Conservation (phyloP, 306 rosid genomes). For the Malus fusca region DNA sequence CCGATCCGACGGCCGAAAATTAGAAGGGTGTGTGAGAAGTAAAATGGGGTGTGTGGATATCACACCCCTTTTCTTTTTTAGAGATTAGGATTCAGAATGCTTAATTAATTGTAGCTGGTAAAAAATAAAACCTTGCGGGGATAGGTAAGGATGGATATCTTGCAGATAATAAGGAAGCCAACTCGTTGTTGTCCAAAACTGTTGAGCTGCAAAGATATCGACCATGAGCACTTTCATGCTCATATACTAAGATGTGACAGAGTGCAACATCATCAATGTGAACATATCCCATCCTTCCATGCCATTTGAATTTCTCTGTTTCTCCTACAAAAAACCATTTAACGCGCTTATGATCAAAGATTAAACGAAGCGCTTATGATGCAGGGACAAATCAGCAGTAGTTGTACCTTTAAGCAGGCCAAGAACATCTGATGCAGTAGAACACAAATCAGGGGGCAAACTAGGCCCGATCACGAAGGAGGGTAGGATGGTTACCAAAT, state of each 20-base stretch:
- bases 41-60: too few species aligned
- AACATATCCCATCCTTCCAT: slow-evolving; percentile 84
- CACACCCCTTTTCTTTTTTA: too few species aligned
- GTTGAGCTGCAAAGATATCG: slow-evolving; percentile 64
- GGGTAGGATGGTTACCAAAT: slow-evolving; percentile 64
- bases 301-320: slow-evolving; percentile 47
- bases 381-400: too few species aligned
- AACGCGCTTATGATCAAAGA: neutral
- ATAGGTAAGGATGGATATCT: slow-evolving; percentile 63
- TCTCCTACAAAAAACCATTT: slow-evolving; percentile 34
- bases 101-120: neutral
- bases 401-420: slow-evolving; percentile 60
- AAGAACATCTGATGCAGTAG: slow-evolving; percentile 74
- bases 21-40: too few species aligned
- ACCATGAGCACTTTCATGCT: slow-evolving; percentile 45
- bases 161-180: slow-evolving; percentile 36
- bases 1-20: too few species aligned
- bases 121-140: slow-evolving; percentile 41
- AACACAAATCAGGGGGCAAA: slow-evolving; percentile 59
- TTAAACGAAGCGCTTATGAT: neutral
- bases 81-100: neutral
- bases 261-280: slow-evolving; percentile 78
- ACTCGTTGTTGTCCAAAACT: slow-evolving; percentile 36
- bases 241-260: slow-evolving; percentile 57
- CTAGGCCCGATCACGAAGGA: slow-evolving; percentile 62